These are phyloP conservation scores for Calonectria ilicicola DNA, from an alignment of 2,329 filamentous ascomycete genomes.

Conservation along the genomic window DNA sequence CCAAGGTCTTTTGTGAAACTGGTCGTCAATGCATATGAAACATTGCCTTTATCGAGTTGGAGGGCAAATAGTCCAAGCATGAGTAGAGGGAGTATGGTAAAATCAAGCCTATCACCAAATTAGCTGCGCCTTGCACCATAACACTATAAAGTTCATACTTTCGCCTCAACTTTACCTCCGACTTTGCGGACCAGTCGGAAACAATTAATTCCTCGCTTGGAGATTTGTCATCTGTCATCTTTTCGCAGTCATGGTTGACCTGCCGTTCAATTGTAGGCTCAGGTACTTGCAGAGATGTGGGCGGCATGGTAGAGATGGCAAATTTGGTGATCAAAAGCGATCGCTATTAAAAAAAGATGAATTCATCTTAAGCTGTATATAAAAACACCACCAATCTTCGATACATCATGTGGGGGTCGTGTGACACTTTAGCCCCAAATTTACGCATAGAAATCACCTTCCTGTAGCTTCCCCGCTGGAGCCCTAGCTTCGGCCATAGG, in stretches of 20 bases:
- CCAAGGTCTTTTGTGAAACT: constrained; percentile 58
- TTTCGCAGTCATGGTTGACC: neutral
- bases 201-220: neutral
- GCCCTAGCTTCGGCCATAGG: neutral
- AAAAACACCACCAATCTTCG: neutral
- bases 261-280: neutral
- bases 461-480: neutral
- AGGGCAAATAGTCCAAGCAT: constrained; percentile 35
- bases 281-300: neutral
- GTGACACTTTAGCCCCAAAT: neutral
- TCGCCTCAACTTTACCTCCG: neutral
- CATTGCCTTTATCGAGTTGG: constrained; percentile 49
- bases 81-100: constrained; percentile 33
- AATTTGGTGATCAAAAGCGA: neutral
- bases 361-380: neutral
- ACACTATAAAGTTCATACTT: neutral
- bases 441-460: neutral
- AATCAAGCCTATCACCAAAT: constrained; percentile 24
- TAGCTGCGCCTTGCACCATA: neutral
- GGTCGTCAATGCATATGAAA: constrained; percentile 61
- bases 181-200: neutral
- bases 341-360: neutral
- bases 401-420: no score
- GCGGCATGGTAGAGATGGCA: neutral
- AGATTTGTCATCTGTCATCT: neutral